Percentiles rank a stretch among this genome's conserved stretches.
These are phyloP conservation scores for Anethum foeniculum DNA, from an alignment of 140 eudicot species.

Conservation along the genomic window DNA sequence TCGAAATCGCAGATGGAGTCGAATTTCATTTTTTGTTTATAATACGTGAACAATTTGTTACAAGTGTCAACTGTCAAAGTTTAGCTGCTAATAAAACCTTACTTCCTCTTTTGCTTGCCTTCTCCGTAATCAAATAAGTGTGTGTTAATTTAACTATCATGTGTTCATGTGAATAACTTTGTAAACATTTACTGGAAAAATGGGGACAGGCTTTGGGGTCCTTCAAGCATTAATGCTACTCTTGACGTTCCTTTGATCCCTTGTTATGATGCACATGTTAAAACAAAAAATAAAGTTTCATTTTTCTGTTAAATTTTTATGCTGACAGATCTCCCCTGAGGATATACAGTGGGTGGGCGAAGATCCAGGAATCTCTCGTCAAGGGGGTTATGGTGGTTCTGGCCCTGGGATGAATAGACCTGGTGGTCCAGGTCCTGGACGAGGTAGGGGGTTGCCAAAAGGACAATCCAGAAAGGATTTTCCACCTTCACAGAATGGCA, in stretches of 20 bases:
- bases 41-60: background rate
- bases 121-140: background rate
- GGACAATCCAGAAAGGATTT: constrained; percentile 60
- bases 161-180: background rate
- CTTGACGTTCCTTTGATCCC: background rate
- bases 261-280: background rate
- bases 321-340: constrained; percentile 58
- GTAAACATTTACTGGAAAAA: background rate
- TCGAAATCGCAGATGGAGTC: background rate
- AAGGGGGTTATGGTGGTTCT: constrained; percentile 52
- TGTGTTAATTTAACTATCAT: background rate
- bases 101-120: background rate
- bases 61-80: background rate
- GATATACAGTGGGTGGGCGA: constrained; percentile 89
- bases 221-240: background rate
- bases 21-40: background rate
- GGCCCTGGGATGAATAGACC: constrained; percentile 58
- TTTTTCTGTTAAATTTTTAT: background rate
- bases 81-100: background rate
- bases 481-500: constrained; percentile 69
- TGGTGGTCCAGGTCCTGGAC: constrained; percentile 58
- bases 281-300: background rate
- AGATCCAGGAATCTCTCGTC: constrained; percentile 60
- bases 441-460: constrained; percentile 68
- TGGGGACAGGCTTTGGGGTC: background rate